phyloP scores from a whole-genome alignment of 805 yeast genomes.

The Candida orba region DNA sequence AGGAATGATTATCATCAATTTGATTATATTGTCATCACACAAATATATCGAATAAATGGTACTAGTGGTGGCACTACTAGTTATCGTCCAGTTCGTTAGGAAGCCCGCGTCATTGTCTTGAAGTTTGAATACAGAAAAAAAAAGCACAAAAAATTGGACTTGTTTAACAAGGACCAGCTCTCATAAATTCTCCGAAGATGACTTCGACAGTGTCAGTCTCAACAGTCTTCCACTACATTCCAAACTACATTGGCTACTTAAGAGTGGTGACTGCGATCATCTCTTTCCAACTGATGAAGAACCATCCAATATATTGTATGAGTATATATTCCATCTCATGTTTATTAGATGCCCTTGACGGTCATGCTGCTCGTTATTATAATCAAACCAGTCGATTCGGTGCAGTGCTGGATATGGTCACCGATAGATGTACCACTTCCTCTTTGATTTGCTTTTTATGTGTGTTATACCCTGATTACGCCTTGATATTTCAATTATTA shows the following conservation, averaged over 20 bases:
- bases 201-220: constrained; percentile 28
- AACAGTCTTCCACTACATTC: constrained; percentile 72
- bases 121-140: too few relatives aligned
- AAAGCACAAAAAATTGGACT: too few relatives aligned
- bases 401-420: constrained; percentile 97
- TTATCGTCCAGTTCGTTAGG: too few relatives aligned
- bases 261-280: constrained; percentile 77
- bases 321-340: constrained; percentile 81
- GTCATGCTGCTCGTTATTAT: constrained; percentile 84
- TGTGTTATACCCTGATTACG: constrained; percentile 66
- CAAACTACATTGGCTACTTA: constrained; percentile 85
- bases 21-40: too few relatives aligned
- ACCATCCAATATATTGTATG: constrained; percentile 76
- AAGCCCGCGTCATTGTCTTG: too few relatives aligned
- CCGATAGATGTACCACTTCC: constrained; percentile 95
- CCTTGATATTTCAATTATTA: constrained; percentile 61
- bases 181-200: neutral
- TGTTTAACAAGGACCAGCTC: too few relatives aligned
- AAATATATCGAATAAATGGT: too few relatives aligned
- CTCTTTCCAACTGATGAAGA: constrained; percentile 75
- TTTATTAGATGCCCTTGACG: constrained; percentile 91
- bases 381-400: constrained; percentile 91
- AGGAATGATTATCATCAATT: too few relatives aligned
- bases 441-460: constrained; percentile 85
- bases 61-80: too few relatives aligned